A percentile compares a stretch with the other conserved stretches of the same genome.
Conservation (phyloP, 441 rosid genomes). For the Populus hybrid region DNA sequence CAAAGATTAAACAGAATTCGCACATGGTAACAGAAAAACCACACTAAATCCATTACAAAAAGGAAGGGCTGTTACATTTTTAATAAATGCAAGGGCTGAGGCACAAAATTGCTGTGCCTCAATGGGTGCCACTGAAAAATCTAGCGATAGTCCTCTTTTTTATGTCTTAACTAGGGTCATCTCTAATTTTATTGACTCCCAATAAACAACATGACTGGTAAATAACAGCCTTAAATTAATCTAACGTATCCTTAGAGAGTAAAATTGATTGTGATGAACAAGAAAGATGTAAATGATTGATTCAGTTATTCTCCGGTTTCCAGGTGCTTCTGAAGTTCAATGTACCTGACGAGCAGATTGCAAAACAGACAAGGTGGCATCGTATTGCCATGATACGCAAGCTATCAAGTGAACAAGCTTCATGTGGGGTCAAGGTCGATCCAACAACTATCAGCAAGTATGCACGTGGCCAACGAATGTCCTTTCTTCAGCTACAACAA, state of each 20-base stretch:
- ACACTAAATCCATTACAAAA: background rate
- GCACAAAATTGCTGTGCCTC: too few species aligned
- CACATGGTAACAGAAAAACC: background rate
- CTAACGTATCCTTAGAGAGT: background rate
- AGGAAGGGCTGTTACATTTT: too few species aligned
- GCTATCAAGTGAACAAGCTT: slow-evolving; percentile 99
- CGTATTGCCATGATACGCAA: slow-evolving; percentile 99
- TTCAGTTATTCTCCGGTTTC: slow-evolving; percentile 13
- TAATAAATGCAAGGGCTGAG: too few species aligned
- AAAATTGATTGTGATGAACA: background rate
- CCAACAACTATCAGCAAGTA: slow-evolving; percentile 92
- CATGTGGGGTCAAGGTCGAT: slow-evolving; percentile 95
- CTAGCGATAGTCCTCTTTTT: background rate
- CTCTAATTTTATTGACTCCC: background rate
- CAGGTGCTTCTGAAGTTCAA: slow-evolving; percentile 97
- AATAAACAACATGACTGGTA: background rate
- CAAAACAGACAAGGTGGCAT: slow-evolving; percentile 98
- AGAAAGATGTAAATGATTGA: background rate
- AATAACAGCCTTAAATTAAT: background rate
- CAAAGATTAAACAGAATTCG: background rate
- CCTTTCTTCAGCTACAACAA: slow-evolving; percentile 97
- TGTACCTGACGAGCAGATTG: slow-evolving; percentile 90
- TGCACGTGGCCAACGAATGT: slow-evolving; percentile 99
- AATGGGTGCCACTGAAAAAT: background rate
- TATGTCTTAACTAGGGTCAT: background rate